A percentile compares a stretch with the other conserved stretches of the same genome.
Evolutionary conservation across 2,329 filamentous ascomycete species (phyloP).

Genomic region (Ciborinia camelliae): DNA sequence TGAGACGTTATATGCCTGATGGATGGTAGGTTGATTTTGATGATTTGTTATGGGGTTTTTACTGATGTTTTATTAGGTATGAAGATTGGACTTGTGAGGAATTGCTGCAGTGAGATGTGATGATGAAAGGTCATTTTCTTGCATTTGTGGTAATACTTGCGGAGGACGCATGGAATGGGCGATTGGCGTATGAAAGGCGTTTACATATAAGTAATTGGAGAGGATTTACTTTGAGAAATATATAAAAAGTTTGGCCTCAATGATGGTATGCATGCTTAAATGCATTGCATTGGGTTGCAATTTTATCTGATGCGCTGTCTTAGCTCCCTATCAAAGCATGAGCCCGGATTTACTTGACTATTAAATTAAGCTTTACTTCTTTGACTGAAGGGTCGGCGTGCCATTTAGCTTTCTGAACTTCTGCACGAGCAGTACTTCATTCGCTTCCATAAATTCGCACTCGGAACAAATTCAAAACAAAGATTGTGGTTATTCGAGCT

Average conservation of each 20-base stretch:
- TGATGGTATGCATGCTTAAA: neutral
- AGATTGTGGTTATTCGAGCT: neutral
- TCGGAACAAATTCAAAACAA: neutral
- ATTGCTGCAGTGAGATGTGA: slow-evolving; percentile 51
- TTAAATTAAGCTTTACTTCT: neutral
- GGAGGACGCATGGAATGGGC: slow-evolving; percentile 29
- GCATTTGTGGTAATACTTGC: slow-evolving; percentile 15
- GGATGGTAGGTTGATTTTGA: slow-evolving; percentile 67
- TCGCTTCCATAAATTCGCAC: neutral
- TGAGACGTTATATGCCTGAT: slow-evolving; percentile 92
- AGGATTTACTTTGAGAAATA: neutral
- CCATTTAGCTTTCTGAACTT: neutral
- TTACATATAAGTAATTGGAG: slow-evolving; percentile 8
- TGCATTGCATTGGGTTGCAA: neutral
- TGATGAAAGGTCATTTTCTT: slow-evolving; percentile 10
- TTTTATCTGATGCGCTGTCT: neutral
- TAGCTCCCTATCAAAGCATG: neutral
- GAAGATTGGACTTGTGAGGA: slow-evolving; percentile 99
- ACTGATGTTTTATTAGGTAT: slow-evolving; percentile 49
- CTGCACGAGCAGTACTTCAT: neutral
- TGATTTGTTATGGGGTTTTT: neutral
- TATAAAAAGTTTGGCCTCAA: neutral
- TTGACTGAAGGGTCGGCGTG: too few relatives aligned
- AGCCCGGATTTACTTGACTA: neutral
- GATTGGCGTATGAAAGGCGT: slow-evolving; percentile 34